Evolutionary conservation across 2,329 filamentous ascomycete genomes (phyloP).

Genomic region (Cryphonectria parasitica): DNA sequence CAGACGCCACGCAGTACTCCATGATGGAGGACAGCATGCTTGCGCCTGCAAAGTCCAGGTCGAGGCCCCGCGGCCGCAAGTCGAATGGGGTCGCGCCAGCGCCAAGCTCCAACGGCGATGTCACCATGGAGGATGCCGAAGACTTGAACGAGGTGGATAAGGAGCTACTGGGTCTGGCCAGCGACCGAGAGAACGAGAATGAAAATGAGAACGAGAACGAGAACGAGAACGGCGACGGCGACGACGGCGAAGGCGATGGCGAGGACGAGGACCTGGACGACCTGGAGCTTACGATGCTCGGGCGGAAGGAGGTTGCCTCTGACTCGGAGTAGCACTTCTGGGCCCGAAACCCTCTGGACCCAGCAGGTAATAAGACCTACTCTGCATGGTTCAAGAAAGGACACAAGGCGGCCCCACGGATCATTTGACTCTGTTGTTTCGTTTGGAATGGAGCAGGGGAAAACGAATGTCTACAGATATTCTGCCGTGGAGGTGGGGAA

Average conservation of each 20-base stretch:
- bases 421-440: neutral
- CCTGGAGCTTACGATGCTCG: constrained; percentile 41
- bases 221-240: constrained; percentile 50
- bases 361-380: neutral
- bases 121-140: constrained; percentile 49
- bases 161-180: constrained; percentile 52
- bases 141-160: constrained; percentile 59
- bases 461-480: neutral
- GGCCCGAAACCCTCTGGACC: neutral
- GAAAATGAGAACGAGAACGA: constrained; percentile 49
- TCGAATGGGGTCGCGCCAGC: constrained; percentile 23
- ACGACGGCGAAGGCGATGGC: constrained; percentile 52
- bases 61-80: constrained; percentile 16
- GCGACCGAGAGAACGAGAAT: constrained; percentile 48
- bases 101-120: constrained; percentile 44
- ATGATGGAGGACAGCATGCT: constrained; percentile 27
- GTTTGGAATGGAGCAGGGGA: neutral
- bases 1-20: constrained; percentile 33
- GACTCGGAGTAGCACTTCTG: constrained; percentile 37
- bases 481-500: neutral
- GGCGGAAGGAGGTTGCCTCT: constrained; percentile 38
- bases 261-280: constrained; percentile 54
- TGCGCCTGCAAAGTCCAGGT: constrained; percentile 4
- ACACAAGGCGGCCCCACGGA: neutral
- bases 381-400: neutral